Conservation (phyloP, 1,284 basidiomycete genomes). For the Chalciporus sp. region DNA sequence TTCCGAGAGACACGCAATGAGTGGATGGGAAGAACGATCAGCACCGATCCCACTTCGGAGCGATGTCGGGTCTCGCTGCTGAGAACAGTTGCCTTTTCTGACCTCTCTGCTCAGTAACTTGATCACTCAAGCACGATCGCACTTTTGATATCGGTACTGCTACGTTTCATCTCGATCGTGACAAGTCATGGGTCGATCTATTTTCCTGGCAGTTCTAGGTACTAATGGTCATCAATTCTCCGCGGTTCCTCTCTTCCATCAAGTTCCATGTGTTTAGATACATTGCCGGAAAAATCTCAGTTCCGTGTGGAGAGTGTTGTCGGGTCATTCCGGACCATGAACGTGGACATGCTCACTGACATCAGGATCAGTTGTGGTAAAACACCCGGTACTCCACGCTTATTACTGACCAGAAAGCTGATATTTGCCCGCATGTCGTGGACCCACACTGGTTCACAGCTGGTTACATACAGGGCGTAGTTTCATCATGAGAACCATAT, state of each 20-base stretch:
- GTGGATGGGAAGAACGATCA: background rate
- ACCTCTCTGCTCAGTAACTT: background rate
- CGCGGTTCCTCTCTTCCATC: conserved; percentile 3
- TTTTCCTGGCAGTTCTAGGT: background rate
- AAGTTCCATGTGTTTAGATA: conserved; percentile 1
- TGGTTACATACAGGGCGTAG: background rate
- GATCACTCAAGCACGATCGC: background rate
- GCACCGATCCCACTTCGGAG: background rate
- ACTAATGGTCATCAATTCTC: too few species aligned
- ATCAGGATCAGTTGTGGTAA: conserved; percentile 19
- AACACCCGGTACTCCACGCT: background rate
- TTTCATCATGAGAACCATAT: background rate
- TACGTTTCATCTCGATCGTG: background rate
- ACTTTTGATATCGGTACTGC: background rate
- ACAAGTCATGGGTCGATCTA: conserved; percentile 1
- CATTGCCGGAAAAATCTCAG: conserved; percentile 8
- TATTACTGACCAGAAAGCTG: background rate
- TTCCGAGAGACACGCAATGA: background rate
- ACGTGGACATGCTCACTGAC: background rate
- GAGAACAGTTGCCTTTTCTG: background rate
- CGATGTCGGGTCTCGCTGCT: conserved; percentile 2
- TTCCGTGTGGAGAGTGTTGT: conserved; percentile 10
- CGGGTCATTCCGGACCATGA: conserved; percentile 9
- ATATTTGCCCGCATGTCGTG: background rate
- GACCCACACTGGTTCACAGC: background rate